Evolutionary conservation across 164 flowering plant species (phyloP).

Genomic region (Brasenia schreberi): DNA sequence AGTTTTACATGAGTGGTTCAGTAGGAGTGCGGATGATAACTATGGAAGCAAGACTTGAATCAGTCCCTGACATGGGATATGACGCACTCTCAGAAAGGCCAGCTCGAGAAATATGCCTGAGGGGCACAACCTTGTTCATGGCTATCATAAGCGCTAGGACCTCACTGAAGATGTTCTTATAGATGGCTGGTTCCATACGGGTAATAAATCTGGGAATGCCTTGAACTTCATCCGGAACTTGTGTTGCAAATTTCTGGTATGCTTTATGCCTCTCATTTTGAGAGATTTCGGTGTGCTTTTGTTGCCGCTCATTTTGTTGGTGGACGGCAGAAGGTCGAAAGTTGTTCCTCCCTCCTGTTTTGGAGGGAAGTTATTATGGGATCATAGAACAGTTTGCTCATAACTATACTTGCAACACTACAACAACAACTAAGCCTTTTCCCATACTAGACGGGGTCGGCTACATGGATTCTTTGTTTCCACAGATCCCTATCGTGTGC

Average conservation of each 20-base stretch:
- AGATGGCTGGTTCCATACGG: conserved; percentile 99
- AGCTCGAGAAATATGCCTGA: conserved; percentile 88
- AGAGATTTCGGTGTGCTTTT: too few relatives aligned
- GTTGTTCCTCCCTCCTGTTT: too few relatives aligned
- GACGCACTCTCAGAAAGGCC: conserved; percentile 70
- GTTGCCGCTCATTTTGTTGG: too few relatives aligned
- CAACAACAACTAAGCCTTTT: too few relatives aligned
- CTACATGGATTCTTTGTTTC: too few relatives aligned
- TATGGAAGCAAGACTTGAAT: conserved; percentile 86
- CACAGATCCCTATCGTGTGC: too few relatives aligned
- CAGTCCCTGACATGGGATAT: conserved; percentile 96
- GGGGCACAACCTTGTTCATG: conserved; percentile 82
- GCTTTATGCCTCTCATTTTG: too few relatives aligned
- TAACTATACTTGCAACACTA: too few relatives aligned
- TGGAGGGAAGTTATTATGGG: too few relatives aligned
- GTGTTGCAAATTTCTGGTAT: not conserved
- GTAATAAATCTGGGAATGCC: conserved; percentile 18
- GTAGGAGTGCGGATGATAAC: conserved; percentile 81
- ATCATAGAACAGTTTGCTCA: too few relatives aligned
- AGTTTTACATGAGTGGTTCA: conserved; percentile 66
- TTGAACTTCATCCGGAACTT: not conserved
- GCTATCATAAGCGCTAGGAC: conserved; percentile 78
- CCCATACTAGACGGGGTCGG: too few relatives aligned
- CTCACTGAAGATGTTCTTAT: conserved; percentile 56
- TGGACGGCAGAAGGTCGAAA: too few relatives aligned